A percentile compares a stretch with the other conserved stretches of the same genome.
Conservation (phyloP, 148 eudicot genomes). For the Amaranthus cruentus region DNA sequence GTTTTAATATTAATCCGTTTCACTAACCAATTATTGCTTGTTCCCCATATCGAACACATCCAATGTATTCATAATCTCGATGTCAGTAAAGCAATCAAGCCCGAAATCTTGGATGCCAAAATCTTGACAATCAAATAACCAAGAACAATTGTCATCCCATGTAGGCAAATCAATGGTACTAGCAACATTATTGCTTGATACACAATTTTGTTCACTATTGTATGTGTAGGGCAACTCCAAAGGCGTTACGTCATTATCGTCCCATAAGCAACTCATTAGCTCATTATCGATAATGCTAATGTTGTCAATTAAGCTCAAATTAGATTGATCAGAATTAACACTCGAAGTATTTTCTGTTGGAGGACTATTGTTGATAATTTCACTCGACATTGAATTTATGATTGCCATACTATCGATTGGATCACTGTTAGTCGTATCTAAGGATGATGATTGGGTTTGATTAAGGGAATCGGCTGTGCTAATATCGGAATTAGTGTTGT, state of each 20-base stretch:
- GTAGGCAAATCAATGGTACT: constrained; percentile 12
- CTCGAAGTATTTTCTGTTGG: constrained; percentile 36
- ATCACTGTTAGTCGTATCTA: constrained; percentile 19
- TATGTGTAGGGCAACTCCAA: constrained; percentile 39
- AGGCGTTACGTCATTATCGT: constrained; percentile 31
- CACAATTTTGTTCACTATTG: constrained; percentile 15
- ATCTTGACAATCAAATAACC: constrained; percentile 69
- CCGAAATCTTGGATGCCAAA: constrained; percentile 71
- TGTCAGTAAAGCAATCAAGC: constrained; percentile 43
- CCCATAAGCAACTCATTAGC: constrained; percentile 51
- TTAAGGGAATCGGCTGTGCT: constrained; percentile 28
- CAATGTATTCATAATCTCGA: constrained; percentile 40
- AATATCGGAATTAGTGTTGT: constrained; percentile 26
- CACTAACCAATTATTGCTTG: constrained; percentile 16
- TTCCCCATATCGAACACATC: constrained; percentile 32
- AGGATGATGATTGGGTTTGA: constrained; percentile 23
- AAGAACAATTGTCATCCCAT: constrained; percentile 36
- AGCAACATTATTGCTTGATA: constrained; percentile 10
- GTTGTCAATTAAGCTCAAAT: constrained; percentile 20
- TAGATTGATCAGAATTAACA: constrained; percentile 20
- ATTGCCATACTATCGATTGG: neutral
- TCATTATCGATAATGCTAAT: constrained; percentile 38
- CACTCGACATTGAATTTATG: constrained; percentile 4
- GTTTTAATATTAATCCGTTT: neutral
- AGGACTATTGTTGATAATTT: constrained; percentile 17